Percentiles rank a stretch among this genome's conserved stretches.
Evolutionary conservation across 2,329 filamentous ascomycete species (phyloP).

Genomic region (Exophiala sp.): DNA sequence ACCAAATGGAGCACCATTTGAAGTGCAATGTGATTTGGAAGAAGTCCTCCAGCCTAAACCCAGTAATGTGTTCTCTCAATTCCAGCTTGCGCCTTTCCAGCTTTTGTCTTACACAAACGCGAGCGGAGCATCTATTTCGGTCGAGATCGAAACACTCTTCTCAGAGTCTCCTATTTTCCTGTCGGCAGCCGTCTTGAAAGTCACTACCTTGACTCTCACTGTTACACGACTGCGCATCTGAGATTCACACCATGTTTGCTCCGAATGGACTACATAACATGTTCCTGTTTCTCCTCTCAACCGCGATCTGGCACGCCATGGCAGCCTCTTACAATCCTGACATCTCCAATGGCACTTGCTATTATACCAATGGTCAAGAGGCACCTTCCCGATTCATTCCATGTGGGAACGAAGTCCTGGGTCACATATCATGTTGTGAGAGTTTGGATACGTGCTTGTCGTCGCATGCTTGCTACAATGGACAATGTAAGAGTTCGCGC

Average conservation of each 20-base stretch:
- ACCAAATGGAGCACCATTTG: constrained; percentile 46
- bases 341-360: constrained; percentile 28
- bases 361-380: constrained; percentile 18
- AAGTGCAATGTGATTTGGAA: constrained; percentile 7
- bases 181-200: background rate
- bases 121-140: constrained; percentile 6
- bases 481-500: constrained; percentile 11
- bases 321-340: constrained; percentile 18
- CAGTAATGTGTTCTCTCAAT: background rate
- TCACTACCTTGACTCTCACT: background rate
- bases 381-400: constrained; percentile 24
- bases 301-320: constrained; percentile 9
- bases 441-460: constrained; percentile 23
- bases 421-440: constrained; percentile 27
- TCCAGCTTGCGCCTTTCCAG: too few species aligned
- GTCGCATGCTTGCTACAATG: constrained; percentile 27
- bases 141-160: background rate
- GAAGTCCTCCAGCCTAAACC: constrained; percentile 2
- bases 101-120: background rate
- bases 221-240: constrained; percentile 7
- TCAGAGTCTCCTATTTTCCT: background rate
- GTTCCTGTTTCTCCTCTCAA: background rate
- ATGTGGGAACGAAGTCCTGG: constrained; percentile 26
- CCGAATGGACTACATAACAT: background rate
- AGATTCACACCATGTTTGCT: constrained; percentile 4